A percentile compares a stretch with the other conserved stretches of the same genome.
These are phyloP conservation scores for Komagataea norvegica DNA, from an alignment of 1,139 yeast species.

Conservation along the genomic window DNA sequence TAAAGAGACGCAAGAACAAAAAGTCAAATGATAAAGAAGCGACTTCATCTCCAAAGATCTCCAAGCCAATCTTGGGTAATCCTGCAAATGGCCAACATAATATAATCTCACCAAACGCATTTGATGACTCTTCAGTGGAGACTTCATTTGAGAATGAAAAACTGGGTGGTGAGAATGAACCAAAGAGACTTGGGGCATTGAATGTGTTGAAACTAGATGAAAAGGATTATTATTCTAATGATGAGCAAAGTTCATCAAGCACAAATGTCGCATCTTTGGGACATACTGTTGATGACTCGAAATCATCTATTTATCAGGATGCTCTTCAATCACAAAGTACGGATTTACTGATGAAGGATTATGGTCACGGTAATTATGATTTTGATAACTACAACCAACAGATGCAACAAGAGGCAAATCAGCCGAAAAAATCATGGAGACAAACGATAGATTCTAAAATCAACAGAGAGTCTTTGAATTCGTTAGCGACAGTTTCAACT, in stretches of 20 bases:
- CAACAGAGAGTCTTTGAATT: conserved; percentile 55
- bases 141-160: conserved; percentile 32
- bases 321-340: conserved; percentile 30
- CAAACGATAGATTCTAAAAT: conserved; percentile 40
- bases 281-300: conserved; percentile 22
- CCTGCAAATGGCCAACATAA: conserved; percentile 39
- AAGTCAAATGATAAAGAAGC: conserved; percentile 31
- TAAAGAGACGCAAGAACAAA: conserved; percentile 38
- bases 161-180: conserved; percentile 27
- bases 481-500: conserved; percentile 82
- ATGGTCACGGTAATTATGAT: background rate
- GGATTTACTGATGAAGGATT: conserved; percentile 25
- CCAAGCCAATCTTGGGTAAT: conserved; percentile 35
- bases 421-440: conserved; percentile 72
- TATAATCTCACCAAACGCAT: conserved; percentile 33
- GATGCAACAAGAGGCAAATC: conserved; percentile 16
- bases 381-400: conserved; percentile 2
- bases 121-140: conserved; percentile 26
- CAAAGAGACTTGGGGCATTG: conserved; percentile 45
- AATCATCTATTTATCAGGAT: conserved; percentile 28
- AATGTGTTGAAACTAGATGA: conserved; percentile 51
- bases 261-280: conserved; percentile 29
- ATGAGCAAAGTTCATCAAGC: conserved; percentile 32
- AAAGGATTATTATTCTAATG: conserved; percentile 29
- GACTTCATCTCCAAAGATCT: conserved; percentile 28